phyloP scores from a whole-genome alignment of 2,329 filamentous ascomycete species.

The Clonostachys rhizophaga region DNA sequence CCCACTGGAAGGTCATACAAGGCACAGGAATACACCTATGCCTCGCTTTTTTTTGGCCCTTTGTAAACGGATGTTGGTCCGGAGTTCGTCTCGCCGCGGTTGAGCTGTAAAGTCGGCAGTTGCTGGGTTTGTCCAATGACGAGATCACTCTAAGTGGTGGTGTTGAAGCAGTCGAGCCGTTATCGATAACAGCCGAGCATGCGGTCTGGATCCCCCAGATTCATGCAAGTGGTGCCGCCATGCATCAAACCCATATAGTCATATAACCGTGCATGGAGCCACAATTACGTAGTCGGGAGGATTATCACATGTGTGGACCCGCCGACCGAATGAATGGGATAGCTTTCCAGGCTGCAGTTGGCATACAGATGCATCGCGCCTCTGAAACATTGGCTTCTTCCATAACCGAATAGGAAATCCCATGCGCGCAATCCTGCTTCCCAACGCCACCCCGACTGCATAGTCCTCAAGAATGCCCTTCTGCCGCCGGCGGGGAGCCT shows the following conservation, averaged over 20 bases:
- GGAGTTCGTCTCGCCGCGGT: not conserved
- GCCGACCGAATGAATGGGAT: too few species aligned
- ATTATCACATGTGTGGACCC: too few species aligned
- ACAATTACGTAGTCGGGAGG: too few species aligned
- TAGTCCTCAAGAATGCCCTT: slow-evolving; percentile 5
- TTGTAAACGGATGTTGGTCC: not conserved
- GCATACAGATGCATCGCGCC: too few species aligned
- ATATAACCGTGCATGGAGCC: too few species aligned
- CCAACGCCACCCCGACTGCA: too few species aligned
- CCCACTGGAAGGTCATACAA: too few species aligned
- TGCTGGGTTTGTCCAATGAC: not conserved
- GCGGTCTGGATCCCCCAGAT: not conserved
- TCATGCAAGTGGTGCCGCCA: not conserved
- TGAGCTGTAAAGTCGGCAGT: not conserved
- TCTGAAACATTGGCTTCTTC: too few species aligned
- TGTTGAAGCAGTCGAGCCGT: not conserved
- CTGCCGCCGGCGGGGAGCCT: slow-evolving; percentile 5
- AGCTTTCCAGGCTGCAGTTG: too few species aligned
- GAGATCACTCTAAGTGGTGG: not conserved
- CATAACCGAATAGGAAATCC: too few species aligned
- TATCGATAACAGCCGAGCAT: not conserved
- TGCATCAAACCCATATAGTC: too few species aligned
- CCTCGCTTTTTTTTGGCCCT: not conserved
- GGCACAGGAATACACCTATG: not conserved
- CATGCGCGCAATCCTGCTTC: too few species aligned